phyloP scores from a whole-genome alignment of 176 grass and related monocot species.

The Carex myosuroides region DNA sequence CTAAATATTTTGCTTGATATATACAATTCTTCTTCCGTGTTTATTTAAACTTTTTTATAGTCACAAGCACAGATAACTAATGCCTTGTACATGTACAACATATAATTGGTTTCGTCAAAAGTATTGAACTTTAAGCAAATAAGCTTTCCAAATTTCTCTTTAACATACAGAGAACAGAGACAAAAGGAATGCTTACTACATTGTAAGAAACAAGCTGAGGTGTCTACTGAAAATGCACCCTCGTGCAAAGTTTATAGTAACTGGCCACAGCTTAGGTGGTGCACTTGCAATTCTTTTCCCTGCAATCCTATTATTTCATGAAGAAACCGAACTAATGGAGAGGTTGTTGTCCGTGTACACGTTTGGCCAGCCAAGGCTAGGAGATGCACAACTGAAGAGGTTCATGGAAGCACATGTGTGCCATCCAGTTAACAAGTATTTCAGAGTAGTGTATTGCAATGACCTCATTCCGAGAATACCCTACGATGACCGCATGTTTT shows the following conservation, averaged over 20 bases:
- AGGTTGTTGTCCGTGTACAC: constrained; percentile 29
- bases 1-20: neutral
- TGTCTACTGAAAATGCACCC: constrained; percentile 36
- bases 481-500: constrained; percentile 35
- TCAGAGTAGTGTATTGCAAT: constrained; percentile 67
- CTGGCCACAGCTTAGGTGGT: constrained; percentile 83
- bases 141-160: neutral
- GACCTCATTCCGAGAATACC: constrained; percentile 66
- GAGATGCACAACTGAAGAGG: constrained; percentile 29
- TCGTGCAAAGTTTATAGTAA: constrained; percentile 40
- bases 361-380: constrained; percentile 74
- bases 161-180: neutral
- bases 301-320: constrained; percentile 43
- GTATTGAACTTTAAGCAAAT: neutral
- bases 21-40: neutral
- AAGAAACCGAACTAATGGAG: constrained; percentile 31
- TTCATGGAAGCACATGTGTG: constrained; percentile 17
- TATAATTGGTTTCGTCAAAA: neutral
- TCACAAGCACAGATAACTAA: neutral
- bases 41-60: neutral
- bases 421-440: neutral
- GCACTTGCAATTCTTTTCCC: constrained; percentile 70
- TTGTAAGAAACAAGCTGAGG: constrained; percentile 33
- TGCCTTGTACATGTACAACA: neutral
- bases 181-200: constrained; percentile 62